Conservation (phyloP, 1,284 basidiomycete genomes). For the Stereum hirsutum region DNA sequence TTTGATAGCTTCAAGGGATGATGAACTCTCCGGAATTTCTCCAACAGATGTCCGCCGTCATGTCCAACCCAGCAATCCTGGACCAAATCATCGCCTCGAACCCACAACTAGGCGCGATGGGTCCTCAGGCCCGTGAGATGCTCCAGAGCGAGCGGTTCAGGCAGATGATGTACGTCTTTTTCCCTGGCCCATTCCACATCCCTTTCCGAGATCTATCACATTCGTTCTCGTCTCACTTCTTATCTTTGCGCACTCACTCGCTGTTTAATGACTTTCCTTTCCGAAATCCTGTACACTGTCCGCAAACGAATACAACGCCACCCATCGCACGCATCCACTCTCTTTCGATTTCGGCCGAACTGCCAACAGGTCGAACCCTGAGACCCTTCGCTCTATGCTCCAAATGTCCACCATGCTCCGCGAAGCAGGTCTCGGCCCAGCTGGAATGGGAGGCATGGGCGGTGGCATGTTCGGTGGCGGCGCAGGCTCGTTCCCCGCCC, state of each 20-base stretch:
- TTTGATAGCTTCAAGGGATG: conserved; percentile 66
- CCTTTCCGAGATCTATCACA: not conserved
- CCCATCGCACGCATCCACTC: no score
- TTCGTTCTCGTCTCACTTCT: not conserved
- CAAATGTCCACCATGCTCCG: conserved; percentile 65
- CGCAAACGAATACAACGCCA: no score
- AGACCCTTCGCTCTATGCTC: conserved; percentile 73
- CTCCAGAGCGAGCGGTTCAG: conserved; percentile 79
- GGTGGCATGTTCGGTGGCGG: conserved; percentile 15
- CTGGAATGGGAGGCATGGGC: conserved; percentile 16
- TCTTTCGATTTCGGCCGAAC: not conserved
- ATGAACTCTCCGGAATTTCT: conserved; percentile 77
- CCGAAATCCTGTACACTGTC: no score
- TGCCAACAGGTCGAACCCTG: conserved; percentile 71
- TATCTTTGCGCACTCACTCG: not conserved
- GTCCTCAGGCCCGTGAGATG: conserved; percentile 70
- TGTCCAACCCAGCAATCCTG: conserved; percentile 74
- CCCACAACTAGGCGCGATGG: conserved; percentile 74
- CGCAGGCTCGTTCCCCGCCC: conserved; percentile 61
- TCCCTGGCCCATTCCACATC: not conserved
- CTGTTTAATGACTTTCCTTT: not conserved
- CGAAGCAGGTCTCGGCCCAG: conserved; percentile 23
- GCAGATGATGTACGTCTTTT: conserved; percentile 60
- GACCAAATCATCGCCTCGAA: conserved; percentile 80
- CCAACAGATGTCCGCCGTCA: conserved; percentile 66